Evolutionary conservation across 2,329 filamentous ascomycete species (phyloP).

Genomic region (Ophiostoma piceae): DNA sequence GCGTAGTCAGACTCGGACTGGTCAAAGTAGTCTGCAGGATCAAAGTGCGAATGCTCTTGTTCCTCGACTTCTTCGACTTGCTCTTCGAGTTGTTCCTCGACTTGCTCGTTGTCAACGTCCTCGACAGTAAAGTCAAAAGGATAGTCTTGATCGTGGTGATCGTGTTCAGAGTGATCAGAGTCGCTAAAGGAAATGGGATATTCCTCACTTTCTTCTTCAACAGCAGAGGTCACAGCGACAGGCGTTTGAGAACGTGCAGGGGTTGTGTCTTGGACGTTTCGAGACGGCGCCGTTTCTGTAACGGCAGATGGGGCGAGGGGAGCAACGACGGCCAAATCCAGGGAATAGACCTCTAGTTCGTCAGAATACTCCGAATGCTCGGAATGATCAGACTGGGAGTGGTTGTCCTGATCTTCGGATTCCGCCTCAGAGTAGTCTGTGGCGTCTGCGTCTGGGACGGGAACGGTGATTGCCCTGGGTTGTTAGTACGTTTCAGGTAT

Average conservation of each 20-base stretch:
- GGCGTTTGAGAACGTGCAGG: constrained; percentile 36
- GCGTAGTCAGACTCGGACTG: constrained; percentile 6
- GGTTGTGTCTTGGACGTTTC: constrained; percentile 40
- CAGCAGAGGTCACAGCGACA: not conserved
- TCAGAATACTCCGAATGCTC: not conserved
- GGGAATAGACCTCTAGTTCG: constrained; percentile 2
- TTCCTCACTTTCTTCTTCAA: not conserved
- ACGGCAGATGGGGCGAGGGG: not conserved
- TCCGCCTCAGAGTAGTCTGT: not conserved
- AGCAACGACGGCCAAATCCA: constrained; percentile 20
- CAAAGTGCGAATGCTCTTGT: not conserved
- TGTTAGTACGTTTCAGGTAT: not conserved
- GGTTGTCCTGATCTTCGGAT: not conserved
- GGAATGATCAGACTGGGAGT: not conserved
- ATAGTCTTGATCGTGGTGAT: not conserved
- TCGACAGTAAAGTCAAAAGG: constrained; percentile 12
- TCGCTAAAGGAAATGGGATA: not conserved
- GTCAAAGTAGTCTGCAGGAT: constrained; percentile 12
- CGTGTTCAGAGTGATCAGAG: not conserved
- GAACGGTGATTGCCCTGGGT: not conserved
- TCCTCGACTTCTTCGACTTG: not conserved
- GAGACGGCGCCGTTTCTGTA: constrained; percentile 31
- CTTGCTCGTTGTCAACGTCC: not conserved
- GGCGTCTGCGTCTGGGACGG: not conserved
- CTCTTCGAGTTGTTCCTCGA: not conserved